These are phyloP conservation scores for Rubia yunnanensis DNA, from an alignment of 257 asterid species.

Conservation along the genomic window DNA sequence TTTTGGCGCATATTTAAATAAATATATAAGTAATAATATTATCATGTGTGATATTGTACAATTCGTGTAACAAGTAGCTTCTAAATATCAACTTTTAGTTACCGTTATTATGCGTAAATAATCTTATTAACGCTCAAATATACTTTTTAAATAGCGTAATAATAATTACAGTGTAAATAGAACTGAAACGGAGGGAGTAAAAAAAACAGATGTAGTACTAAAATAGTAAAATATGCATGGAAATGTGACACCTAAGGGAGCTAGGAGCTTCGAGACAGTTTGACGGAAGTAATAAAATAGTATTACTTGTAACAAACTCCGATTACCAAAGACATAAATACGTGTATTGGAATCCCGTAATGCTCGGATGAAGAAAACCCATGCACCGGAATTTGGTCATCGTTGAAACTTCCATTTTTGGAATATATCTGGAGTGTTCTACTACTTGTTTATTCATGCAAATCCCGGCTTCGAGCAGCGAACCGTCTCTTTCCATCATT, in stretches of 20 bases:
- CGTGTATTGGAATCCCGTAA: background rate
- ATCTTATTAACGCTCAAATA: too few relatives aligned
- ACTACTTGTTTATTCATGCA: background rate
- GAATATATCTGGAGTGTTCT: background rate
- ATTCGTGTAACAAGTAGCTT: too few relatives aligned
- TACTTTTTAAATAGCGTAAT: too few relatives aligned
- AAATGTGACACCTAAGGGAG: background rate
- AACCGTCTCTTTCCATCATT: background rate
- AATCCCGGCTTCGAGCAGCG: background rate
- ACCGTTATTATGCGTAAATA: too few relatives aligned
- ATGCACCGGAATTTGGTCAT: background rate
- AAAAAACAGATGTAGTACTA: too few relatives aligned
- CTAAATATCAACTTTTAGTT: too few relatives aligned
- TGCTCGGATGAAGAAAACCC: background rate
- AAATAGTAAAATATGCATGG: too few relatives aligned
- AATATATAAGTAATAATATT: too few relatives aligned
- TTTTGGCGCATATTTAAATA: too few relatives aligned
- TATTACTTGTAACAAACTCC: background rate
- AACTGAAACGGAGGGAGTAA: too few relatives aligned
- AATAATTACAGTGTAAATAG: too few relatives aligned
- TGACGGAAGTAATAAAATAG: background rate
- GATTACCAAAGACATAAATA: background rate
- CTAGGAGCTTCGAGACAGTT: background rate
- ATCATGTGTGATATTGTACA: too few relatives aligned
- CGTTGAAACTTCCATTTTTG: background rate